phyloP scores from a whole-genome alignment of 805 yeast species.

The Wickerhamiella kurtzmanii region DNA sequence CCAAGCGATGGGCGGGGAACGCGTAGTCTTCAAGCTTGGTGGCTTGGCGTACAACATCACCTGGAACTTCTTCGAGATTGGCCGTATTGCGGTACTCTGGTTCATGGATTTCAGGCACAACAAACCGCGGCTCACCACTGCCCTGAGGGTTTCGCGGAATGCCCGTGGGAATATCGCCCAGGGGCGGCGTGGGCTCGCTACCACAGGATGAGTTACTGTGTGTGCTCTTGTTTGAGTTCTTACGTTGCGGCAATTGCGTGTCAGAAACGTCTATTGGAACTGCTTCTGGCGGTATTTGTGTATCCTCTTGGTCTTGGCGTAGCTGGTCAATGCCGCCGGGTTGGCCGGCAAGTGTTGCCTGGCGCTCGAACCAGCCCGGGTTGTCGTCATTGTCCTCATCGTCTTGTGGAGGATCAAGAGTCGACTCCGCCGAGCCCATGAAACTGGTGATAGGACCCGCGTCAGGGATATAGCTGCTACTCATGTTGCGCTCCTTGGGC shows the following conservation, averaged over 20 bases:
- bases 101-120: slow-evolving; percentile 21
- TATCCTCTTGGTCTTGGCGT: background rate
- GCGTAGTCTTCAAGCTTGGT: slow-evolving; percentile 49
- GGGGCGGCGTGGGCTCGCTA: background rate
- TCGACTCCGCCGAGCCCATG: slow-evolving; percentile 9
- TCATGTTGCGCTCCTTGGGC: slow-evolving; percentile 24
- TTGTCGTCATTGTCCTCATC: slow-evolving; percentile 4
- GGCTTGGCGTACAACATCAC: slow-evolving; percentile 84
- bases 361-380: background rate
- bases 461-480: slow-evolving; percentile 23
- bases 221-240: background rate
- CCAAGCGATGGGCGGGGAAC: slow-evolving; percentile 81
- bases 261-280: background rate
- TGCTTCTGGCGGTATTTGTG: background rate
- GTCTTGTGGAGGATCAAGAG: slow-evolving; percentile 4
- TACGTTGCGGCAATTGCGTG: background rate
- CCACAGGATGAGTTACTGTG: background rate
- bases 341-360: background rate
- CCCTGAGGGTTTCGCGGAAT: slow-evolving; percentile 23
- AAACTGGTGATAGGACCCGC: slow-evolving; percentile 19
- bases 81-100: slow-evolving; percentile 40
- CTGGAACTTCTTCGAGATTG: slow-evolving; percentile 93
- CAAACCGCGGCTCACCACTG: slow-evolving; percentile 8
- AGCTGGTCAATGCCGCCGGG: background rate
- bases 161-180: slow-evolving; percentile 17